Evolutionary conservation across 768 basidiomycete genomes (phyloP), one percentile per base, ranked within the genome.

Genomic region (Suillus luteus): DNA sequence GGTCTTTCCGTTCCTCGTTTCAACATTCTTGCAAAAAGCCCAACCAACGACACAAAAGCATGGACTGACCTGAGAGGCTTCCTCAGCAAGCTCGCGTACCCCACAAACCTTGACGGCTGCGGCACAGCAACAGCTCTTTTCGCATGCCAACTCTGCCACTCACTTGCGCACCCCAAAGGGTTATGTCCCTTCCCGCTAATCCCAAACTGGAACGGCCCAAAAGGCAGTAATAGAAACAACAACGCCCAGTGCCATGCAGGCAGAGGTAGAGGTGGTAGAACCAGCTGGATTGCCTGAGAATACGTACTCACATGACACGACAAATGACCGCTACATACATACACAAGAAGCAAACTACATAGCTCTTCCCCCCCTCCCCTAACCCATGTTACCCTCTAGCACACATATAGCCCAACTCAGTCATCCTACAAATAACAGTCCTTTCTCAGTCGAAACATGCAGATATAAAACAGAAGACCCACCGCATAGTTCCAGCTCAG

Each of bases 221-320:
- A 52, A 10, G 1, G 17, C 1, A 9, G 27, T 0, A 33, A 3
- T 0, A 52, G 27, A 8, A 33, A 1, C 7, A 8, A 27, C 3
- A 27, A 27, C 27, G 27, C 27, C 3, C 31, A 1, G 2, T 0
- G 0, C 2, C n/a, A 46, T 5, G 0, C n/a, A 11, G 44, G n/a
- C 1, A 46, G n/a, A 3, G 0, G 11, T 2, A 46, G 44, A 3
- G 44, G 44, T 0, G n/a, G 44, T 5, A 46, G 44, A 46, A 8
- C 19, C 7, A 9, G 41, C 7, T 8, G 41, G 27, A 27, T 27
- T 27, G 27, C 27, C 27, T 27, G 27, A 27, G 8, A 43, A 8
- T 5, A 9, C 6, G 0, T 43, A 43, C 27, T 1, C 3, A 27
- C 27, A 19, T 3, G 2, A 2, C 9, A 43, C 17, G 27, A 27